These are phyloP conservation scores for Rugonectria rugulosa DNA, from an alignment of 2,329 filamentous ascomycete species.

Conservation along the genomic window DNA sequence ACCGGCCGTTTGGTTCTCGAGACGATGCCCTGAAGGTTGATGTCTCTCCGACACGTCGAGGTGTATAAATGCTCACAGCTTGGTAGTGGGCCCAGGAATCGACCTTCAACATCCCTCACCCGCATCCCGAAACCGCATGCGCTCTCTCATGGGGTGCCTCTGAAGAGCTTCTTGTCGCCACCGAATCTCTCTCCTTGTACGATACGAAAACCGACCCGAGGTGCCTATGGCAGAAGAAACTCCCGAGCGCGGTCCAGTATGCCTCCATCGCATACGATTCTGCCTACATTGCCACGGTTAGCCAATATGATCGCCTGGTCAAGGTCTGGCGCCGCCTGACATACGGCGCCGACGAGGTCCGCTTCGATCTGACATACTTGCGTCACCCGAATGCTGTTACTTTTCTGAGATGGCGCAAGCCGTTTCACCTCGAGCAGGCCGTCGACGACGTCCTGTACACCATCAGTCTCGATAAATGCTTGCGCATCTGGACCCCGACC, in stretches of 20 bases:
- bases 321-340: conserved; percentile 93
- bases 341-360: conserved; percentile 81
- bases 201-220: conserved; percentile 56
- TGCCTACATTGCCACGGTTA: conserved; percentile 82
- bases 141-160: conserved; percentile 84
- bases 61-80: conserved; percentile 29
- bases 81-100: conserved; percentile 70
- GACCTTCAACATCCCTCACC: conserved; percentile 57
- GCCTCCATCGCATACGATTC: conserved; percentile 88
- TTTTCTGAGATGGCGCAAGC: conserved; percentile 83
- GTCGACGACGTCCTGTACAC: conserved; percentile 91
- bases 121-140: conserved; percentile 46
- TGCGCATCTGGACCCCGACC: conserved; percentile 84
- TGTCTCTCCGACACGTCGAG: conserved; percentile 1
- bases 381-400: conserved; percentile 85
- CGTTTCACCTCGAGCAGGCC: conserved; percentile 77
- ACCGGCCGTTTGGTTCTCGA: conserved; percentile 75
- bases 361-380: conserved; percentile 91
- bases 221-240: conserved; percentile 75
- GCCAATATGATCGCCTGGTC: conserved; percentile 79
- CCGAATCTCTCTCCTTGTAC: conserved; percentile 74
- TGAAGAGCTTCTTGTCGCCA: conserved; percentile 84
- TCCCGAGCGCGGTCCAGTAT: conserved; percentile 77
- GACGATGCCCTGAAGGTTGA: conserved; percentile 78
- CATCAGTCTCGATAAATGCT: conserved; percentile 78